Conservation (phyloP, 2,329 filamentous ascomycete genomes). For the Colletotrichum kahawae region DNA sequence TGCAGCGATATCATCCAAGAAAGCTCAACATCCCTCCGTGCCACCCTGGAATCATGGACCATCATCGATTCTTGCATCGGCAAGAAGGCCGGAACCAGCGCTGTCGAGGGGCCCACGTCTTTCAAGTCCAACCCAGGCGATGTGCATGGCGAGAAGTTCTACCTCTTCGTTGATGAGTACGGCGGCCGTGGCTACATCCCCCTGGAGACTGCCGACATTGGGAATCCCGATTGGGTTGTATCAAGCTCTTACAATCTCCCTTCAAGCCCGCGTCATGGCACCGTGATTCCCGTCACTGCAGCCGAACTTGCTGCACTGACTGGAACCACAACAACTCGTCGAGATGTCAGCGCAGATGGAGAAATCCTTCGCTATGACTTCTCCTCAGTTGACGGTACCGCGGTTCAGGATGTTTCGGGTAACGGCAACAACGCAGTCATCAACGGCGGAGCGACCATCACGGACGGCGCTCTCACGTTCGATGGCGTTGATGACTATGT, state of each 20-base stretch:
- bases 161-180: slow-evolving; percentile 62
- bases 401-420: slow-evolving; percentile 25
- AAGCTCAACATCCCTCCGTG: slow-evolving; percentile 45
- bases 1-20: slow-evolving; percentile 62
- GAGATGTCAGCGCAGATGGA: slow-evolving; percentile 16
- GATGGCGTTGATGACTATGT: slow-evolving; percentile 29
- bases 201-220: slow-evolving; percentile 53
- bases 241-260: slow-evolving; percentile 51
- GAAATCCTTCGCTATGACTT: slow-evolving; percentile 28
- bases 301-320: slow-evolving; percentile 43
- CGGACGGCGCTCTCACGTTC: slow-evolving; percentile 22
- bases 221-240: slow-evolving; percentile 53
- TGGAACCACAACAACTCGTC: background rate
- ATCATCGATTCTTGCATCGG: slow-evolving; percentile 54
- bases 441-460: slow-evolving; percentile 22
- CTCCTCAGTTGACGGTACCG: background rate
- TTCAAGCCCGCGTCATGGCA: slow-evolving; percentile 56
- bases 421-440: slow-evolving; percentile 25
- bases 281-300: slow-evolving; percentile 56
- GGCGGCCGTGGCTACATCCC: slow-evolving; percentile 56
- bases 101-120: slow-evolving; percentile 56
- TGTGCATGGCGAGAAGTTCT: slow-evolving; percentile 56
- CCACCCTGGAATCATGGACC: slow-evolving; percentile 46
- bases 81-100: slow-evolving; percentile 49
- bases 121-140: slow-evolving; percentile 57